Base-by-base conservation (phyloP, 148 eudicot genomes). In the Silene conica region DNA sequence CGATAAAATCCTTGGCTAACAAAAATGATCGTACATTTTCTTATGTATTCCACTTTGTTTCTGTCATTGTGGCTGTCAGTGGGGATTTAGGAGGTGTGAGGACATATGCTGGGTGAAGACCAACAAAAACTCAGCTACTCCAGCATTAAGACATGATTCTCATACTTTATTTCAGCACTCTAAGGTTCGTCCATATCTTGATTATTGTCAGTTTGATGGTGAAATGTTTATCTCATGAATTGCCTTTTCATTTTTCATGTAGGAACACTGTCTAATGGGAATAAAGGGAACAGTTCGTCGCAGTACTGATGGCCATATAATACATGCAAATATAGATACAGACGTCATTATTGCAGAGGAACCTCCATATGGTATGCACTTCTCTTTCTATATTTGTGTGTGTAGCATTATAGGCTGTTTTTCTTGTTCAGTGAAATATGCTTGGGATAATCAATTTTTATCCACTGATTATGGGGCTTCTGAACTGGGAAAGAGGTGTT, bases 31-130 rank as follows among this genome's bases (percentile, higher is more conserved):
- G 45, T 7, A 21, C 69, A 13, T 68, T 5, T 57, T 59, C 10
- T 41, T 5, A 10, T 0, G 1, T 56, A 52, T 12, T 45, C 55
- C 5, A 43, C 23, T 41, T 28, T 62, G 0, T 63, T 66, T 31
- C 10, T 50, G 23, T 71, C 18, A 3, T 71, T 71, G 15, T 19
- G 63, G 22, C 26, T 31, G 80, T 77, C 79, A 95, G 98, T 95
- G 98, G 98, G 98, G 98, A 64, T 92, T 92, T 70, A 85, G 98
- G 57, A 92, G 98, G 79, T 95, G 98, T 73, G 98, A 95, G 83
- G 98, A 95, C 75, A 95, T 92, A 72, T 95, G 97, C 74, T 95
- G 98, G 97, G 97, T 95, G 86, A 95, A 95, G 85, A 95, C 97
- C 52, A 95, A 95, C 82, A 95, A 90, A 87, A 79, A 86, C 22